Conservation (phyloP, 768 basidiomycete species). For the Mycena olivaceomarginata region DNA sequence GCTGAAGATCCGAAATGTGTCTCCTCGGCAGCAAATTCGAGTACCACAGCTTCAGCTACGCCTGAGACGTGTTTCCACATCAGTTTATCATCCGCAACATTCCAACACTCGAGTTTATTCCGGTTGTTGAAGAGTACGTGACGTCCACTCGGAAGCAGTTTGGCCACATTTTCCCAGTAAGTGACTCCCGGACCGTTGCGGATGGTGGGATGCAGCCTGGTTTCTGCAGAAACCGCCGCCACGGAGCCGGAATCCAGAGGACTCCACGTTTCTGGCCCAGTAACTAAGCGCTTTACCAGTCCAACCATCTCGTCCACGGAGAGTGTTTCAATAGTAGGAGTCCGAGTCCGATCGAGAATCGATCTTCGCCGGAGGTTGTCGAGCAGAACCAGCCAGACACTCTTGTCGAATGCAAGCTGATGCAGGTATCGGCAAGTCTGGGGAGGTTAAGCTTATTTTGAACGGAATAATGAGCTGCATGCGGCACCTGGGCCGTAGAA, state of each 20-base stretch:
- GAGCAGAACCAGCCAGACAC: slow-evolving; percentile 6
- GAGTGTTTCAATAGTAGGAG: neutral
- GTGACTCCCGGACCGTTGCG: neutral
- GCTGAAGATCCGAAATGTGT: neutral
- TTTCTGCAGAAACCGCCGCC: neutral
- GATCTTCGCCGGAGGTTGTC: neutral
- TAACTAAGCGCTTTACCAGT: neutral
- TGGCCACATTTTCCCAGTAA: slow-evolving; percentile 16
- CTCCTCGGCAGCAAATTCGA: slow-evolving; percentile 33
- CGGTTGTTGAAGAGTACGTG: slow-evolving; percentile 28
- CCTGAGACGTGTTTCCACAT: slow-evolving; percentile 21
- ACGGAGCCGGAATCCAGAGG: neutral
- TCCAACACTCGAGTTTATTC: slow-evolving; percentile 36
- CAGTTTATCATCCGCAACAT: slow-evolving; percentile 9
- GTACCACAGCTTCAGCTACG: neutral
- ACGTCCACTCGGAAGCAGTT: slow-evolving; percentile 20
- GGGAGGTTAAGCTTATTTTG: neutral
- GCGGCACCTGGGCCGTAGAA: slow-evolving; percentile 6
- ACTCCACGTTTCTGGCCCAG: slow-evolving; percentile 20
- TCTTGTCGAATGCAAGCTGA: neutral
- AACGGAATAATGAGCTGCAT: neutral
- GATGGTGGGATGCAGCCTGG: slow-evolving; percentile 1
- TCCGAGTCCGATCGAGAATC: neutral
- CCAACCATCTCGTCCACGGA: slow-evolving; percentile 1
- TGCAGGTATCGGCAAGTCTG: slow-evolving; percentile 27